These are phyloP conservation scores for Pichia membranifaciens DNA, from an alignment of 805 yeast genomes.

Conservation along the genomic window DNA sequence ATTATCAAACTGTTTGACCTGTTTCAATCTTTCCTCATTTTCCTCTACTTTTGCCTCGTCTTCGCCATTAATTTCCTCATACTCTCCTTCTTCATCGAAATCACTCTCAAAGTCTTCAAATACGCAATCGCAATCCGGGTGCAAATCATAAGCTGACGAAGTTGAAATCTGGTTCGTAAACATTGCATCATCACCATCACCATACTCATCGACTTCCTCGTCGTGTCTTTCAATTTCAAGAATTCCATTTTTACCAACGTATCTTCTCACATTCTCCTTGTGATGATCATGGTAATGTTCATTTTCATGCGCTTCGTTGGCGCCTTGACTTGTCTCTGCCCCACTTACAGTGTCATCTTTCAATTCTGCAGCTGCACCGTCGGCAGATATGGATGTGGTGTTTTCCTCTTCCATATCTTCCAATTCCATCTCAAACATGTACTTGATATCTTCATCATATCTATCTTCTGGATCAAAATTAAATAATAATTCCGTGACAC, in stretches of 20 bases:
- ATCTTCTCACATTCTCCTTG: conserved; percentile 10
- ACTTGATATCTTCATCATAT: conserved; percentile 54
- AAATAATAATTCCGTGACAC: conserved; percentile 47
- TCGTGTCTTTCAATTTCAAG: conserved; percentile 19
- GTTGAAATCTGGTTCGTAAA: background rate
- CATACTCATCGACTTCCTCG: conserved; percentile 16
- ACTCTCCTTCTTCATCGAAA: conserved; percentile 17
- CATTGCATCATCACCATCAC: conserved; percentile 8
- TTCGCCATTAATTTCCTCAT: conserved; percentile 17
- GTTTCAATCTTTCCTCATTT: conserved; percentile 4
- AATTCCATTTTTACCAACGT: conserved; percentile 15
- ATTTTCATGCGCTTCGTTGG: background rate
- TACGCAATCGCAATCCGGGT: conserved; percentile 34
- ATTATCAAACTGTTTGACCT: conserved; percentile 9
- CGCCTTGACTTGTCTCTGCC: background rate
- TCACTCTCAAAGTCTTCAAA: conserved; percentile 22
- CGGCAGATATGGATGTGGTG: background rate
- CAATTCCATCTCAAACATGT: conserved; percentile 31
- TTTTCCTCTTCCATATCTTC: conserved; percentile 23
- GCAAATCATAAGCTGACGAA: conserved; percentile 22
- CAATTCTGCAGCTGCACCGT: background rate
- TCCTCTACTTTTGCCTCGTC: conserved; percentile 10
- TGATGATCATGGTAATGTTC: conserved; percentile 1
- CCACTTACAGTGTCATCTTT: background rate
- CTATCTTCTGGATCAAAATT: conserved; percentile 57